These are phyloP conservation scores for Melaleuca alternifolia DNA, from an alignment of 345 rosid genomes.

Conservation along the genomic window DNA sequence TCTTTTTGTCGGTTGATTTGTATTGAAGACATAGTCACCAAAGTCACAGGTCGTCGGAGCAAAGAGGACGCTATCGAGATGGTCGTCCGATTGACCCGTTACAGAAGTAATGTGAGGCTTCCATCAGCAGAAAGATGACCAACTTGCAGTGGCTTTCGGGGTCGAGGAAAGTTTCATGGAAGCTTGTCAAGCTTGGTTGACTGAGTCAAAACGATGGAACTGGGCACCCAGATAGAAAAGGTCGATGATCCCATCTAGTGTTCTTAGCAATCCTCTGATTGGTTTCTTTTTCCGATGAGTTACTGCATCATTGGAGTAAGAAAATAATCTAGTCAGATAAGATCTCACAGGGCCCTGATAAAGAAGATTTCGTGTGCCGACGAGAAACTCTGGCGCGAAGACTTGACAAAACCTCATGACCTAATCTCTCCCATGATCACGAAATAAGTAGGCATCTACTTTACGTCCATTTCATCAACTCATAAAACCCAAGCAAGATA, in stretches of 20 bases:
- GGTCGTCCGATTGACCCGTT: too few relatives aligned
- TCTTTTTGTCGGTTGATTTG: too few relatives aligned
- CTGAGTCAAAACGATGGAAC: background rate
- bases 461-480: background rate
- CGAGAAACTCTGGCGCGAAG: background rate
- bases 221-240: background rate
- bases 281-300: background rate
- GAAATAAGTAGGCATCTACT: background rate
- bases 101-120: too few relatives aligned
- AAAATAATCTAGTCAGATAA: background rate
- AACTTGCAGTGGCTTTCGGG: too few relatives aligned
- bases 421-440: background rate
- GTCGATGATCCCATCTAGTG: background rate
- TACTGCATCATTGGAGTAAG: background rate
- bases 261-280: background rate
- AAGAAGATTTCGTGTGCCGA: background rate
- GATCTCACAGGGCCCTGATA: background rate
- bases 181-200: too few relatives aligned
- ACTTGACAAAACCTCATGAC: background rate
- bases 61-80: too few relatives aligned
- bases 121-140: too few relatives aligned
- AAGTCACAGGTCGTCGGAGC: too few relatives aligned
- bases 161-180: too few relatives aligned
- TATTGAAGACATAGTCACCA: too few relatives aligned
- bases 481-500: background rate